Evolutionary conservation across 345 rosid genomes (phyloP), one percentile per base, ranked within the genome.

Genomic region (Melaleuca alternifolia): DNA sequence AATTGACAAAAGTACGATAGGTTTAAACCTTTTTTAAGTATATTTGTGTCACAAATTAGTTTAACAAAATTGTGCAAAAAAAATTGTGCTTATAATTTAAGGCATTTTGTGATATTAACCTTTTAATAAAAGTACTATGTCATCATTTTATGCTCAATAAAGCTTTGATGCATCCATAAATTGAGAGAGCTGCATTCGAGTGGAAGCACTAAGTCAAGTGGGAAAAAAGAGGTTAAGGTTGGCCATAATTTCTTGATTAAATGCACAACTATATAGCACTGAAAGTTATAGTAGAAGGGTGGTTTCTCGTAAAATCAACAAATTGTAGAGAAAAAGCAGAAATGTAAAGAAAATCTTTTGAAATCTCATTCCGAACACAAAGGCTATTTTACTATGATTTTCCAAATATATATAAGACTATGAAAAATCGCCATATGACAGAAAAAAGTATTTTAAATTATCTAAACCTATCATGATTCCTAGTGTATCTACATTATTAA

Each of bases 161-260:
- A n/a, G n/a, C n/a, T n/a, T n/a, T n/a, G n/a, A n/a, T n/a, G n/a
- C n/a, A n/a, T n/a, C n/a, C n/a, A n/a, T n/a, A n/a, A n/a, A n/a
- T n/a, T n/a, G 30, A 15, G 3, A 11, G 62, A 26, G 7, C 26
- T 9, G 30, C 10, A 57, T 57, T 15, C 62, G 26, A 24, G 5
- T 28, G 62, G 28, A 28, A 61, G 28, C 75, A 61, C 13, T n/a
- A 61, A 61, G 3, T 61, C 37, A 61, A n/a, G 28, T 6, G 71
- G 37, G 1, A 9, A n/a, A n/a, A n/a, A 24, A 23, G 0, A 12
- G 15, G 12, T 11, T 11, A 11, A 0, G 37, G 13, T 7, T 1
- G 4, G 44, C 15, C 6, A 0, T 15, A 44, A 30, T 62, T 30
- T 62, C 23, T 62, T 9, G 30, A 30, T 30, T 62, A 62, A 18